phyloP scores from a whole-genome alignment of 805 yeast species.

The Tetrapisispora nanseiensis region DNA sequence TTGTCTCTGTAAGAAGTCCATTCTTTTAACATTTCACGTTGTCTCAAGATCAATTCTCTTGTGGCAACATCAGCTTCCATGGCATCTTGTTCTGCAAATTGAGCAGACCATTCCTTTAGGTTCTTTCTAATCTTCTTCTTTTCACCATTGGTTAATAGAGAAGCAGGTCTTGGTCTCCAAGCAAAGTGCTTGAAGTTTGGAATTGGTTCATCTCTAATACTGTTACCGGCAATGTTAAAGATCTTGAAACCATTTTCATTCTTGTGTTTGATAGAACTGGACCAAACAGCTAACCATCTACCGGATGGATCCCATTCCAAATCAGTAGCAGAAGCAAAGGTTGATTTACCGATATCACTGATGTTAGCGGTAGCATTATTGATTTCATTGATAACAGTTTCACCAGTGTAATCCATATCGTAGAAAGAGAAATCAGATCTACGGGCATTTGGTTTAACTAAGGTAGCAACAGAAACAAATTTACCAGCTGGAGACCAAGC shows the following conservation, averaged over 20 bases:
- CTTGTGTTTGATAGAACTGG: conserved; percentile 74
- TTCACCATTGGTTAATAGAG: conserved; percentile 65
- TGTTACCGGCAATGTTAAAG: conserved; percentile 72
- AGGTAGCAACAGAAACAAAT: conserved; percentile 50
- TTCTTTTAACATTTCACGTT: conserved; percentile 71
- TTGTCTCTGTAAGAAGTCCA: conserved; percentile 74
- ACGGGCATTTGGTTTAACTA: conserved; percentile 36
- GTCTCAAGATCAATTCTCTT: conserved; percentile 76
- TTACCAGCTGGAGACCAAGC: conserved; percentile 92
- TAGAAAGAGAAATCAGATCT: conserved; percentile 72
- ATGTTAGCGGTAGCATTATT: conserved; percentile 47
- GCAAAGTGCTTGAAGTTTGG: conserved; percentile 80
- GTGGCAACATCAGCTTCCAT: conserved; percentile 92
- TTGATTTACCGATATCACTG: conserved; percentile 52
- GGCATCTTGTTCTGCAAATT: conserved; percentile 89
- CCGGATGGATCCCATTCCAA: conserved; percentile 95
- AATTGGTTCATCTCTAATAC: conserved; percentile 63
- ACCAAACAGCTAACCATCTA: conserved; percentile 79
- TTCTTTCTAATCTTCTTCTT: conserved; percentile 85
- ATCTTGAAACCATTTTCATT: conserved; percentile 86
- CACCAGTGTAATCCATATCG: conserved; percentile 79
- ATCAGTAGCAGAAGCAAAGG: conserved; percentile 70
- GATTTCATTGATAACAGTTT: conserved; percentile 27
- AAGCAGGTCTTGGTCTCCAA: conserved; percentile 96
- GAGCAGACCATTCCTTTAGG: conserved; percentile 79